Evolutionary conservation across 2,329 filamentous ascomycete genomes (phyloP).

Genomic region (Cephalotrichum gorgonifer): DNA sequence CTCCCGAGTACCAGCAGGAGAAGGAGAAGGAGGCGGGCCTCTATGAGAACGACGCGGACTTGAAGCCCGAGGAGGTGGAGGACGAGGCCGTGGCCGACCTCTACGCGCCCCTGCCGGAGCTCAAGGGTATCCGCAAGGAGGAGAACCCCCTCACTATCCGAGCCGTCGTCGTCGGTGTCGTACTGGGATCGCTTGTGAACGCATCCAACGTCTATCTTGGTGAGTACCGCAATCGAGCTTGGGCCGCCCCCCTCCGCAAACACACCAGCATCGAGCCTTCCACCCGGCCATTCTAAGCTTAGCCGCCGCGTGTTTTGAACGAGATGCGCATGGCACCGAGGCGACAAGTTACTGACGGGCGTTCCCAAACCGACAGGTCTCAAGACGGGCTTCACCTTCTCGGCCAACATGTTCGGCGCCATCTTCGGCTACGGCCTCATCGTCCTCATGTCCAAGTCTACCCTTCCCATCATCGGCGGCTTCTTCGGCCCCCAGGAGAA

Average conservation of each 20-base stretch:
- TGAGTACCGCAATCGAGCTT: conserved; percentile 12
- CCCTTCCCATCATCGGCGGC: conserved; percentile 40
- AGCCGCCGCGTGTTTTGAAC: too few relatives aligned
- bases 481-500: conserved; percentile 52
- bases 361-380: conserved; percentile 22
- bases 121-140: conserved; percentile 30
- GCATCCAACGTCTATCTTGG: conserved; percentile 54
- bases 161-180: conserved; percentile 42
- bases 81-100: conserved; percentile 22
- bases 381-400: conserved; percentile 41
- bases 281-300: too few relatives aligned
- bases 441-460: conserved; percentile 38
- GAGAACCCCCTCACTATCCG: conserved; percentile 42
- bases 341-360: too few relatives aligned
- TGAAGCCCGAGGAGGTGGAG: conserved; percentile 9
- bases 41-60: conserved; percentile 2
- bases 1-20: not conserved
- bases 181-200: conserved; percentile 49
- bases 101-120: conserved; percentile 28
- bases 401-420: conserved; percentile 37
- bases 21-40: conserved; percentile 1
- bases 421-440: conserved; percentile 51
- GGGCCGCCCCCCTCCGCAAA: too few relatives aligned
- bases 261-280: too few relatives aligned
- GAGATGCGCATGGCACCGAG: too few relatives aligned